Evolutionary conservation across 2,329 filamentous ascomycete genomes (phyloP).

Genomic region (Penicillium sp.): DNA sequence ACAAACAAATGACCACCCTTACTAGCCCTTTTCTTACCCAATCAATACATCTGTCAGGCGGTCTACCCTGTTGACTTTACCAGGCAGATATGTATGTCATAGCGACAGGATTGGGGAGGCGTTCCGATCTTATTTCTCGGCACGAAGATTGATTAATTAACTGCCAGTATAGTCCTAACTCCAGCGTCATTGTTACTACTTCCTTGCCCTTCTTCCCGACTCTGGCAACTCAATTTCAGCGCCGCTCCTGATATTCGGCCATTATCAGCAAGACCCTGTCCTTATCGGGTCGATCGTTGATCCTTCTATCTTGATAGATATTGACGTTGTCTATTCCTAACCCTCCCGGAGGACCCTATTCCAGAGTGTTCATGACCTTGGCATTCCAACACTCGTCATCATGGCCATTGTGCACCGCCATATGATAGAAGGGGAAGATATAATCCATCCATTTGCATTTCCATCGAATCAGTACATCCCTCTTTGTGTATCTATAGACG

Average conservation of each 20-base stretch:
- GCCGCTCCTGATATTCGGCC: neutral
- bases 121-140: neutral
- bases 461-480: neutral
- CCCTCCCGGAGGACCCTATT: neutral
- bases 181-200: neutral
- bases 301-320: neutral
- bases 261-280: conserved; percentile 2
- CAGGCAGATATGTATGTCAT: conserved; percentile 4
- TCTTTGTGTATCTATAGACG: neutral
- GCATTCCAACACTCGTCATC: neutral
- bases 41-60: neutral
- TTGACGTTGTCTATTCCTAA: neutral
- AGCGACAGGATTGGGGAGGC: neutral
- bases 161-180: neutral
- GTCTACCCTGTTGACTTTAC: neutral
- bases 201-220: neutral
- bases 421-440: neutral
- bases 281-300: neutral
- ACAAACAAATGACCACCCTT: conserved; percentile 9
- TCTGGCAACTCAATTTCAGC: neutral
- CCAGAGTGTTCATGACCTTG: neutral
- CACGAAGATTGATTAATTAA: neutral
- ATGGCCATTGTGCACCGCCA: neutral
- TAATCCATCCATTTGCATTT: neutral
- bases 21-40: neutral